These are phyloP conservation scores for Aspergillus biplanus DNA, from an alignment of 495 filamentous ascomycete genomes.

Conservation along the genomic window DNA sequence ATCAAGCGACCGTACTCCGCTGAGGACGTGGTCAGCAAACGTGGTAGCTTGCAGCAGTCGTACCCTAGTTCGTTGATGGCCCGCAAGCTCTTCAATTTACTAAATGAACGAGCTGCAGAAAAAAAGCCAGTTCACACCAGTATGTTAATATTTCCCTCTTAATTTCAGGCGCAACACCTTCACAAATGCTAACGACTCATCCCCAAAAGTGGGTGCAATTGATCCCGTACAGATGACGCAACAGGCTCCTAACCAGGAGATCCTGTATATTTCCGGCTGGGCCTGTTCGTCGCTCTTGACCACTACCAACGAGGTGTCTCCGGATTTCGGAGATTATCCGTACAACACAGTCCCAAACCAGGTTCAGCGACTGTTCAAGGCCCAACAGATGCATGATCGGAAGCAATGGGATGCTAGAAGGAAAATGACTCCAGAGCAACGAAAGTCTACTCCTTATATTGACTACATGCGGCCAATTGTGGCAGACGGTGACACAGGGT, in stretches of 20 bases:
- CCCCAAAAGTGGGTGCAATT: slow-evolving; percentile 82
- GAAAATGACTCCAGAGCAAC: slow-evolving; percentile 71
- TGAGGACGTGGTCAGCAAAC: slow-evolving; percentile 88
- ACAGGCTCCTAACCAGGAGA: slow-evolving; percentile 93
- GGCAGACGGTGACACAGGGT: slow-evolving; percentile 97
- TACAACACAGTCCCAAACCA: slow-evolving; percentile 99
- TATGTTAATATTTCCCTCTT: slow-evolving; percentile 34
- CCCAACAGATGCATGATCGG: slow-evolving; percentile 93
- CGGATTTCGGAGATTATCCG: slow-evolving; percentile 97
- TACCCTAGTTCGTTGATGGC: slow-evolving; percentile 95
- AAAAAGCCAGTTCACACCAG: slow-evolving; percentile 91
- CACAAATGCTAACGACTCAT: slow-evolving; percentile 16
- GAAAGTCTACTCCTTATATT: slow-evolving; percentile 74
- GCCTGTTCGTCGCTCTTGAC: slow-evolving; percentile 93
- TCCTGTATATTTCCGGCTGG: slow-evolving; percentile 95
- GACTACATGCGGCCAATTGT: slow-evolving; percentile 95
- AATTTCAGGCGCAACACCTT: slow-evolving; percentile 8
- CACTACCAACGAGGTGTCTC: slow-evolving; percentile 92
- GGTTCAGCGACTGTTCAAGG: slow-evolving; percentile 93
- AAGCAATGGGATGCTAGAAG: slow-evolving; percentile 88
- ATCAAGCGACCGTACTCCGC: slow-evolving; percentile 92
- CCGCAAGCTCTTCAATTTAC: slow-evolving; percentile 86
- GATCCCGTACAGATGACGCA: slow-evolving; percentile 99
- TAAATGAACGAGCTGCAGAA: slow-evolving; percentile 72
- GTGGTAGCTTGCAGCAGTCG: slow-evolving; percentile 80